Percentiles rank a stretch among this genome's conserved stretches.
Evolutionary conservation across 1,284 basidiomycete genomes (phyloP).

Genomic region (Abortiporus biennis): DNA sequence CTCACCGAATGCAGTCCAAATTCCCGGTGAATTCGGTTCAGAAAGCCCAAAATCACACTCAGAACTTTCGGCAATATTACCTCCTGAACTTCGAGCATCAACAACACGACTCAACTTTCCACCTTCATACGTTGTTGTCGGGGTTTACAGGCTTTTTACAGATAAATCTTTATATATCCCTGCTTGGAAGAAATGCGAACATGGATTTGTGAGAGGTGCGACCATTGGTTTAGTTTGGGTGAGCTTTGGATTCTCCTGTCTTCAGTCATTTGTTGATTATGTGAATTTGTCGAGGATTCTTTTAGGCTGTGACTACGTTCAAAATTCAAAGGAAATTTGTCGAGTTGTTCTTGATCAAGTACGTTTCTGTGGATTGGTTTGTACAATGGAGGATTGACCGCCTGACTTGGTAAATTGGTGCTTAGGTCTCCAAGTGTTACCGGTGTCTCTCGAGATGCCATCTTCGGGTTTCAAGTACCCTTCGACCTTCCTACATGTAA

Average conservation of each 20-base stretch:
- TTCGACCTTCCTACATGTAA: slow-evolving; percentile 64
- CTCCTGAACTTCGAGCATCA: slow-evolving; percentile 41
- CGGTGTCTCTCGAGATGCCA: slow-evolving; percentile 55
- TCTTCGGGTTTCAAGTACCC: slow-evolving; percentile 60
- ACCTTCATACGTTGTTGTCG: slow-evolving; percentile 71
- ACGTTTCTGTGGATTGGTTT: slow-evolving; percentile 19
- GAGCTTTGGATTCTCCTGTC: slow-evolving; percentile 24
- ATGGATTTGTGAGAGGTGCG: slow-evolving; percentile 57
- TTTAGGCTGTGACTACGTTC: slow-evolving; percentile 58
- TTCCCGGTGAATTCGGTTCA: background rate
- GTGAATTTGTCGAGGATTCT: background rate
- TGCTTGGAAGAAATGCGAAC: slow-evolving; percentile 71
- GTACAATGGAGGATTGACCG: slow-evolving; percentile 6
- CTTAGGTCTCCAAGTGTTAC: slow-evolving; percentile 58
- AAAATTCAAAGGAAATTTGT: slow-evolving; percentile 59
- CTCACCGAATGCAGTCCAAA: background rate
- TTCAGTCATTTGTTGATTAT: slow-evolving; percentile 1
- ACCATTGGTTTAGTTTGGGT: slow-evolving; percentile 67
- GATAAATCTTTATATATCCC: slow-evolving; percentile 60
- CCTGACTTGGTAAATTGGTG: background rate
- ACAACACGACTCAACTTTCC: slow-evolving; percentile 59
- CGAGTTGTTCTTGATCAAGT: slow-evolving; percentile 57
- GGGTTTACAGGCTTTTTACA: slow-evolving; percentile 64
- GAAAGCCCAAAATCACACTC: background rate
- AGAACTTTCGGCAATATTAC: slow-evolving; percentile 28